Evolutionary conservation across 208 protist species (phyloP).

Genomic region (Crithidia expoeki): DNA sequence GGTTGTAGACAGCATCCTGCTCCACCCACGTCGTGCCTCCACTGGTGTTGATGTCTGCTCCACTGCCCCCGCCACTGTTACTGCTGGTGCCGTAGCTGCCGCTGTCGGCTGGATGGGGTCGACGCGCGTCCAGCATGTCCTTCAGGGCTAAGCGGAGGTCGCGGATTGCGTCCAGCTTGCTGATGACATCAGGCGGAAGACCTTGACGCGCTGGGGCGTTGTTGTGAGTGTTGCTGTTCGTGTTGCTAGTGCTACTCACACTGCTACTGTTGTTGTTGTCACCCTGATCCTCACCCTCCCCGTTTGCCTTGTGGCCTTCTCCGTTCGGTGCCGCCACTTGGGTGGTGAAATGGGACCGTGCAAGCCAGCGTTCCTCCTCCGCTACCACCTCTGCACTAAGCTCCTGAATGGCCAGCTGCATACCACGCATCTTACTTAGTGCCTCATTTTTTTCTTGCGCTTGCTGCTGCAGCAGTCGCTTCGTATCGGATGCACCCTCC

Average conservation of each 20-base stretch:
- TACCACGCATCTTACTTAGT: constrained; percentile 50
- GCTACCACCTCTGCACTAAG: constrained; percentile 38
- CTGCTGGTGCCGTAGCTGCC: constrained; percentile 22
- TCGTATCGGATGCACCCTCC: constrained; percentile 13
- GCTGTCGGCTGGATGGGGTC: background rate
- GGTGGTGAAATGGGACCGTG: background rate
- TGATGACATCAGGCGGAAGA: constrained; percentile 1
- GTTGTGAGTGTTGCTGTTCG: background rate
- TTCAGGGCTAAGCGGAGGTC: constrained; percentile 29
- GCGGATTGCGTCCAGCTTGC: constrained; percentile 24
- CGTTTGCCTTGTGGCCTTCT: no score
- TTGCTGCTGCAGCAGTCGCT: constrained; percentile 23
- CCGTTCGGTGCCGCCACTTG: background rate
- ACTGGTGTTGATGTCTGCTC: background rate
- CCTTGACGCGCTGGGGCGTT: background rate
- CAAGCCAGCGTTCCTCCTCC: constrained; percentile 30
- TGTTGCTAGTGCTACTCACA: background rate
- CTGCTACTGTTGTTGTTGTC: background rate
- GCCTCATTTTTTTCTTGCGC: constrained; percentile 38
- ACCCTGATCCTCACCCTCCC: no score
- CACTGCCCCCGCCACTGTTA: background rate
- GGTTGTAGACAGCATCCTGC: constrained; percentile 23
- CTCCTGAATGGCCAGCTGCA: constrained; percentile 51
- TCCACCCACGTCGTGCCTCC: constrained; percentile 19
- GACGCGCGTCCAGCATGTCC: constrained; percentile 34